Evolutionary conservation across 2,329 filamentous ascomycete species (phyloP).

Genomic region (Ilyonectria mors-panacis): DNA sequence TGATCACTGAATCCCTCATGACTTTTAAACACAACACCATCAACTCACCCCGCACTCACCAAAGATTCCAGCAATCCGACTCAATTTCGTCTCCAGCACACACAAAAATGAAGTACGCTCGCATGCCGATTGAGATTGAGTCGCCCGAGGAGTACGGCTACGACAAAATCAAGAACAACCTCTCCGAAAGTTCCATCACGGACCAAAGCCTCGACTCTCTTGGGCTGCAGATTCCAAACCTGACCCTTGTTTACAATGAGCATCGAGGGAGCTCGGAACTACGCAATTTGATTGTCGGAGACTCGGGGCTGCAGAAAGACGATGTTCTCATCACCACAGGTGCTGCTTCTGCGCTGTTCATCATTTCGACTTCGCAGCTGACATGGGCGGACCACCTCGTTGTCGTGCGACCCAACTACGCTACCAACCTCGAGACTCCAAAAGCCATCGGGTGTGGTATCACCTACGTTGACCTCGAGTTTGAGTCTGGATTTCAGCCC

Average conservation of each 20-base stretch:
- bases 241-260: conserved; percentile 42
- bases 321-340: conserved; percentile 43
- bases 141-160: conserved; percentile 44
- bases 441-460: conserved; percentile 43
- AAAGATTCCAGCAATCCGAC: not conserved
- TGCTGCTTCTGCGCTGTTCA: conserved; percentile 41
- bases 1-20: not conserved
- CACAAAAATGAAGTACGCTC: conserved; percentile 41
- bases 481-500: conserved; percentile 35
- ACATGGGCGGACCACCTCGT: conserved; percentile 35
- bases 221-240: conserved; percentile 33
- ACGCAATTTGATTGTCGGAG: conserved; percentile 31
- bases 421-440: conserved; percentile 43
- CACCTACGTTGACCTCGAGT: conserved; percentile 39
- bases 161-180: conserved; percentile 42
- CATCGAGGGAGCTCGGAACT: conserved; percentile 37
- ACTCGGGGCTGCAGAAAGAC: conserved; percentile 27
- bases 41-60: not conserved
- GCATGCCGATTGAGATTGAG: conserved; percentile 46
- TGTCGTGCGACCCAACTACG: conserved; percentile 45
- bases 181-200: conserved; percentile 44
- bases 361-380: conserved; percentile 39
- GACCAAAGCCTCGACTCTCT: conserved; percentile 41
- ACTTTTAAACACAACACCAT: not conserved
- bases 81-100: not conserved